Conservation (phyloP, 148 eudicot genomes). For the Arbutus unedo region DNA sequence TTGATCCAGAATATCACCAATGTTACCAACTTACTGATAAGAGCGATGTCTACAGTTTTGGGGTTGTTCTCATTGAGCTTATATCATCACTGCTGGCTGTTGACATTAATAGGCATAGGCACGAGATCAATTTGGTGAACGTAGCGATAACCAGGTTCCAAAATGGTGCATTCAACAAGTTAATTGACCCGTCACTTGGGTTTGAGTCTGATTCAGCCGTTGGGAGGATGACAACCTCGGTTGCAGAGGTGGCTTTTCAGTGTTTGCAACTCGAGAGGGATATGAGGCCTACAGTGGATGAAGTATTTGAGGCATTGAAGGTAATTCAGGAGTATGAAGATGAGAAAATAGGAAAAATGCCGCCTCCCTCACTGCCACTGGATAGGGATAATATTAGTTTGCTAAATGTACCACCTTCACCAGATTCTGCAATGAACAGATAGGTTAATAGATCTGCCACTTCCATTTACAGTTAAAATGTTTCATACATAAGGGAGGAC, state of each 20-base stretch:
- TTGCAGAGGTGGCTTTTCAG: constrained; percentile 38
- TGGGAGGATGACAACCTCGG: constrained; percentile 16
- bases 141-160: constrained; percentile 34
- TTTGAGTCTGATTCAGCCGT: constrained; percentile 24
- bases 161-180: constrained; percentile 18
- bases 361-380: constrained; percentile 9
- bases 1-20: too few species aligned
- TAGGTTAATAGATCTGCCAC: constrained; percentile 43
- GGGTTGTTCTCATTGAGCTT: too few species aligned
- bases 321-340: constrained; percentile 22
- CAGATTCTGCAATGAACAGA: constrained; percentile 30
- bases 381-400: constrained; percentile 33
- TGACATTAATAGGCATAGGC: constrained; percentile 27
- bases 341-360: neutral
- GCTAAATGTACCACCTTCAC: constrained; percentile 36
- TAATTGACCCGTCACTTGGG: constrained; percentile 29
- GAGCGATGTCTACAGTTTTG: constrained; percentile 64
- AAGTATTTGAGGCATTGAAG: constrained; percentile 18
- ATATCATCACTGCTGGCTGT: constrained; percentile 36
- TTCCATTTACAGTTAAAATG: too few species aligned
- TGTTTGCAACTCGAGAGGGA: too few species aligned
- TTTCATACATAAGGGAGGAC: too few species aligned
- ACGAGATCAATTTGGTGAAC: constrained; percentile 32
- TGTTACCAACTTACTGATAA: constrained; percentile 38
- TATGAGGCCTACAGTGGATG: constrained; percentile 32